Evolutionary conservation across 2,329 filamentous ascomycete species (phyloP), one percentile per base, ranked within the genome.

Genomic region (Alternaria ventricosa): DNA sequence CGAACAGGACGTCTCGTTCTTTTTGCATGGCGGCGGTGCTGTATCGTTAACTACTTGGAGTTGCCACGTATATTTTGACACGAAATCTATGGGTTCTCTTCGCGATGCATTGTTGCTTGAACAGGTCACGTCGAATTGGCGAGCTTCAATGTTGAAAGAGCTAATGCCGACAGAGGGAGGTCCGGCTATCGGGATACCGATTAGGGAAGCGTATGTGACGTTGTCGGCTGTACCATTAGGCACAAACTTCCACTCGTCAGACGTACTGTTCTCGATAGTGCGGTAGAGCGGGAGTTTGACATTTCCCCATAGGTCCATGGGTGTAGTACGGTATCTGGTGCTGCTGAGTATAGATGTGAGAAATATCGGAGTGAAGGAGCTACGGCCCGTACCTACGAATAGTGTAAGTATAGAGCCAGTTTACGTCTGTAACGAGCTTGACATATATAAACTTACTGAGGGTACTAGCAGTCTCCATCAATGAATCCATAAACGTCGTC

Each of bases 281-380:
- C 66, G 55, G 45, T 73, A 75, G 3, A 67, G 51, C 7, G 75
- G 75, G 1, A 77, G 50, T 49, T 73, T 76, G 18, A 75, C 64
- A 11, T 75, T 76, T 9, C 71, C 73, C 75, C 75, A 75, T 4
- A 73, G 53, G 57, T 75, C 75, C 67, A 71, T 69, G 2, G 69
- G 56, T 1, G 63, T 72, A 41, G 54, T 55, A 51, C 74, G 65
- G 43, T 72, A 72, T 25, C 65, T 71, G 8, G 66, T 62, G 49
- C 72, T 74, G 33, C 71, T 73, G 10, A 75, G 65, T 10, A 77
- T 33, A 15, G 74, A 69, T 27, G 70, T 64, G 2, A 77, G 63
- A 20, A 68, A 73, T 3, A 76, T 58, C 0, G 73, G 62, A 0
- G 67, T 70, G 50, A 64, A 76, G 9, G 66, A 66, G 27, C 61